These are phyloP conservation scores for Protomyces lactucae-debilis DNA, from an alignment of 1,139 yeast species.

Conservation along the genomic window DNA sequence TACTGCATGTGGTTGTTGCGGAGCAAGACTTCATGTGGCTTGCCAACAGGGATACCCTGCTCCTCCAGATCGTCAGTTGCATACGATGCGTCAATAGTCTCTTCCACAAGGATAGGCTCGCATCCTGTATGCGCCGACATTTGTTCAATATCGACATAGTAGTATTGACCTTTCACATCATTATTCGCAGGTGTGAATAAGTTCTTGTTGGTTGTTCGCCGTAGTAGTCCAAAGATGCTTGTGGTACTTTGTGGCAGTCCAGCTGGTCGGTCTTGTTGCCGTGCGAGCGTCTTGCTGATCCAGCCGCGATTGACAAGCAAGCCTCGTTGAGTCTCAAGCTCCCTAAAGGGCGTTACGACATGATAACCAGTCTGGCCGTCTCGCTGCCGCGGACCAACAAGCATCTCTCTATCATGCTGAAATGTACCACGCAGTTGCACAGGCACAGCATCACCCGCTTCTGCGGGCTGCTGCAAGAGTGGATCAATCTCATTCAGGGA, in stretches of 20 bases:
- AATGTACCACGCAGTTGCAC: conserved; percentile 70
- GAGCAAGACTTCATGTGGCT: conserved; percentile 68
- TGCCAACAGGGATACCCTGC: conserved; percentile 89
- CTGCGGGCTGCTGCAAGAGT: neutral
- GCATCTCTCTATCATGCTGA: conserved; percentile 80
- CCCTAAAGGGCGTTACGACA: conserved; percentile 74
- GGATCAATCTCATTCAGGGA: conserved; percentile 48
- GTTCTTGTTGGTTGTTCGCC: neutral
- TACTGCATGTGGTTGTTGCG: conserved; percentile 90
- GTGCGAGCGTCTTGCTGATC: conserved; percentile 68
- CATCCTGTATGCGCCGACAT: conserved; percentile 70
- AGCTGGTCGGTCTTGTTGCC: conserved; percentile 59
- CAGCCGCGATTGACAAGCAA: conserved; percentile 86
- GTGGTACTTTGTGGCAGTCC: neutral
- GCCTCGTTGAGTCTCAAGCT: conserved; percentile 52
- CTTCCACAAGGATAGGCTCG: conserved; percentile 73
- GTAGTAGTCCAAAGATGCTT: neutral
- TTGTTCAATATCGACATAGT: conserved; percentile 70
- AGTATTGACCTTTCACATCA: conserved; percentile 27
- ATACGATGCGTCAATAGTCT: conserved; percentile 41
- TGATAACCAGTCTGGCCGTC: conserved; percentile 75
- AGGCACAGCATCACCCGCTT: conserved; percentile 42
- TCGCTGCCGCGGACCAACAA: conserved; percentile 81
- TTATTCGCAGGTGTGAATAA: conserved; percentile 14
- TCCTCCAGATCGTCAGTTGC: conserved; percentile 30